phyloP scores from a whole-genome alignment of 208 protist species.

The Leishmania major region DNA sequence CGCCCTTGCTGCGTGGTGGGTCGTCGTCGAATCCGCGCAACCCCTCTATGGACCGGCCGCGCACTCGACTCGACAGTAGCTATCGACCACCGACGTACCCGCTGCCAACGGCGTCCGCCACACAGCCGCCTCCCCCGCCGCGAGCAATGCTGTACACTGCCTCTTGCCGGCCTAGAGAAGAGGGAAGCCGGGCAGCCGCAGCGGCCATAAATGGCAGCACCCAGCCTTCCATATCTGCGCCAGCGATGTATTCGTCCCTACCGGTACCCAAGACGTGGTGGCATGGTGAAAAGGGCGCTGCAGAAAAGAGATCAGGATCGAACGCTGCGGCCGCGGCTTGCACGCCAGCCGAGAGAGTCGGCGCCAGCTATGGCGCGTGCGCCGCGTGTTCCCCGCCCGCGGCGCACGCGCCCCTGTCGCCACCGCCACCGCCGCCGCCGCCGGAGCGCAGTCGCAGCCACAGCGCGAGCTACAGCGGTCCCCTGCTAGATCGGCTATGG shows the following conservation, averaged over 20 bases:
- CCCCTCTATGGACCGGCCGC: slow-evolving; percentile 8
- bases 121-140: slow-evolving; percentile 19
- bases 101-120: neutral
- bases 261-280: neutral
- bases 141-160: slow-evolving; percentile 22
- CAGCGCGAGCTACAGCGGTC: slow-evolving; percentile 16
- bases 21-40: slow-evolving; percentile 15
- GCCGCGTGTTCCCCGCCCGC: neutral
- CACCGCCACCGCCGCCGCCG: slow-evolving; percentile 17
- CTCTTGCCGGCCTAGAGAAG: slow-evolving; percentile 7
- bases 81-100: slow-evolving; percentile 20
- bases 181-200: neutral
- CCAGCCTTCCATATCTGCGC: neutral
- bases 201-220: neutral
- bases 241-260: neutral
- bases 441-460: slow-evolving; percentile 16
- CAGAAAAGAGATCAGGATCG: neutral
- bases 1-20: neutral
- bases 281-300: neutral
- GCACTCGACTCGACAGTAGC: slow-evolving; percentile 13
- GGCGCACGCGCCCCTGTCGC: neutral
- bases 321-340: neutral
- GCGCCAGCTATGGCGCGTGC: neutral
- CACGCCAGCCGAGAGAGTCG: neutral
- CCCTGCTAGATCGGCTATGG: slow-evolving; percentile 6